A percentile compares a stretch with the other conserved stretches of the same genome.
Evolutionary conservation across 2,329 filamentous ascomycete species (phyloP).

Genomic region (Cladosporium phlei): DNA sequence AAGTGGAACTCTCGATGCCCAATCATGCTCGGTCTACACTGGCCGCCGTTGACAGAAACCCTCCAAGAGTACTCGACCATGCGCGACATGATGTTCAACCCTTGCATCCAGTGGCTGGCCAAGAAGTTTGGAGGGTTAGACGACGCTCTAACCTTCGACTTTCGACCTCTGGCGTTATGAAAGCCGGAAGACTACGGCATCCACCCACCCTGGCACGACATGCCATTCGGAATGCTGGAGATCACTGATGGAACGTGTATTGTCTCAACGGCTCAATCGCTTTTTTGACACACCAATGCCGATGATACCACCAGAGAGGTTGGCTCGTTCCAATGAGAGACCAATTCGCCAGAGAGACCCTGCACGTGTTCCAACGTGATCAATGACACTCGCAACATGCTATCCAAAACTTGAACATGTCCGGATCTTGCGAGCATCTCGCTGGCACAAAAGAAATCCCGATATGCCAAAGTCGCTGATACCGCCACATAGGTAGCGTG

Average conservation of each 20-base stretch:
- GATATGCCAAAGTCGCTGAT: too few species aligned
- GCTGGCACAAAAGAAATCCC: too few species aligned
- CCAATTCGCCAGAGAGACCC: too few species aligned
- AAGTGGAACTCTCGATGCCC: neutral
- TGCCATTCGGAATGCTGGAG: neutral
- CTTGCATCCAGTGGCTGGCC: neutral
- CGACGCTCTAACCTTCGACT: neutral
- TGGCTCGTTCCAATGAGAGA: too few species aligned
- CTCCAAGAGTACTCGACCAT: neutral
- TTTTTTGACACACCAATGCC: too few species aligned
- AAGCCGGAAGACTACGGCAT: neutral
- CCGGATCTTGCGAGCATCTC: too few species aligned
- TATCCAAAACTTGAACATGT: too few species aligned
- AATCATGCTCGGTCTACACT: neutral
- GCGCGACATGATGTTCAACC: neutral
- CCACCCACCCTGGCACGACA: neutral
- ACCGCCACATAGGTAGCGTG: too few species aligned
- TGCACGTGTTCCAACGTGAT: constrained; percentile 9
- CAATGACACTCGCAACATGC: too few species aligned
- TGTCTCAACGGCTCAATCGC: too few species aligned
- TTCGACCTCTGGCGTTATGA: neutral
- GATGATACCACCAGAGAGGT: too few species aligned
- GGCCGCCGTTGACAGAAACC: neutral
- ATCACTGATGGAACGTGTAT: neutral
- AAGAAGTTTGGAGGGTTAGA: neutral